These are phyloP conservation scores for Ceratocystis alfenasii DNA, from an alignment of 2,329 filamentous ascomycete species.

Conservation along the genomic window DNA sequence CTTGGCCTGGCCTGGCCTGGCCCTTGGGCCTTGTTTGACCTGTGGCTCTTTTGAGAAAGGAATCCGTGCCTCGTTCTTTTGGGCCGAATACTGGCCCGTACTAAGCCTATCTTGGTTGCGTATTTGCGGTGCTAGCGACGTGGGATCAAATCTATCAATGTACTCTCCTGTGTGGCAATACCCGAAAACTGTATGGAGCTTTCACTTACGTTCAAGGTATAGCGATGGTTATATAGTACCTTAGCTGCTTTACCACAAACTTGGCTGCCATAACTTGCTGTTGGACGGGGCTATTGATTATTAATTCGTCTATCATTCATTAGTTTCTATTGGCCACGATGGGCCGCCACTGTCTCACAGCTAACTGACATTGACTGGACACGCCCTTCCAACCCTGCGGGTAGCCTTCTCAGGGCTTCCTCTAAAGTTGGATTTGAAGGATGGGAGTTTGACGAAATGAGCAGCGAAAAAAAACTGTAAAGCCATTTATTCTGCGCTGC, in stretches of 20 bases:
- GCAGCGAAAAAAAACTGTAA: neutral
- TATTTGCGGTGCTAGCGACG: conserved; percentile 1
- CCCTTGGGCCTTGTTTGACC: neutral
- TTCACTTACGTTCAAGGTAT: neutral
- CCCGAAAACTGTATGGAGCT: neutral
- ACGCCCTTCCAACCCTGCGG: neutral
- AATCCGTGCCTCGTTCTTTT: conserved; percentile 3
- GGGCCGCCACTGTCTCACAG: neutral
- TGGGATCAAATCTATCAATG: neutral
- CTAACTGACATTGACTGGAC: too few relatives aligned
- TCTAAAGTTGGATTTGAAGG: neutral
- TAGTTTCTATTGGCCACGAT: neutral
- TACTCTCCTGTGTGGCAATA: neutral
- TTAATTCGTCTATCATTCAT: neutral
- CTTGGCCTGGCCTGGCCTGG: neutral
- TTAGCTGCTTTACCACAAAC: neutral
- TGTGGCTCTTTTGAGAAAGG: neutral
- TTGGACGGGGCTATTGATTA: neutral
- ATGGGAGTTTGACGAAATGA: neutral
- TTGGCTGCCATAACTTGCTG: neutral
- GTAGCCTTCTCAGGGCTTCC: neutral
- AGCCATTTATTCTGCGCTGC: neutral
- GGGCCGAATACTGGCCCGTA: conserved; percentile 10
- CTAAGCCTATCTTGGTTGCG: conserved; percentile 1
- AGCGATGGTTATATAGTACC: neutral